phyloP scores from a whole-genome alignment of 192 early-diverging fungal genomes.

The Coemansia sp. region DNA sequence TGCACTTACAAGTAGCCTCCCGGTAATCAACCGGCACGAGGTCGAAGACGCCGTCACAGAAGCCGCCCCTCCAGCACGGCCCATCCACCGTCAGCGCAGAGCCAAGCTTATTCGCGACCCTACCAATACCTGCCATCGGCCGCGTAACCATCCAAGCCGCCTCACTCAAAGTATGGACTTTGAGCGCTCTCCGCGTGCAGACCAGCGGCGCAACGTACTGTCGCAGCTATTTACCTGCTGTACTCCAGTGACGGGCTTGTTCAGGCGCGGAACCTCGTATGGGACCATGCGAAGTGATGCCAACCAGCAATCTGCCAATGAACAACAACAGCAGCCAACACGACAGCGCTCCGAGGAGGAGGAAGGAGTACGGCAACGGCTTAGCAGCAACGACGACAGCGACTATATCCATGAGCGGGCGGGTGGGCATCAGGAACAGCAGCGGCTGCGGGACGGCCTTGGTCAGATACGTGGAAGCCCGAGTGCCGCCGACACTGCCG shows the following conservation, averaged over 20 bases:
- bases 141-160: slow-evolving; percentile 27
- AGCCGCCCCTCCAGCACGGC: slow-evolving; percentile 2
- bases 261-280: slow-evolving; percentile 44
- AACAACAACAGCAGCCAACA: not conserved
- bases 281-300: slow-evolving; percentile 47
- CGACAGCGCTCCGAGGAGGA: slow-evolving; percentile 1
- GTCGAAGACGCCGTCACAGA: slow-evolving; percentile 28
- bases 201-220: slow-evolving; percentile 28
- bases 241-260: slow-evolving; percentile 41
- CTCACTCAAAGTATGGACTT: slow-evolving; percentile 52
- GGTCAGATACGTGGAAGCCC: slow-evolving; percentile 12
- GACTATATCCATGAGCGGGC: slow-evolving; percentile 8
- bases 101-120: slow-evolving; percentile 52
- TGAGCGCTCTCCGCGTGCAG: slow-evolving; percentile 33
- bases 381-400: slow-evolving; percentile 16
- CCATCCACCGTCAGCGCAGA: slow-evolving; percentile 24
- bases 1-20: slow-evolving; percentile 22
- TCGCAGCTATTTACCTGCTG: slow-evolving; percentile 50
- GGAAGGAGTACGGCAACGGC: slow-evolving; percentile 1
- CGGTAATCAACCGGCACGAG: slow-evolving; percentile 29
- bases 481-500: slow-evolving; percentile 38
- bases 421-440: slow-evolving; percentile 1
- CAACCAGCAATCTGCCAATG: slow-evolving; percentile 4
- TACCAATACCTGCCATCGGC: slow-evolving; percentile 46
- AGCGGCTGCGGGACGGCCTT: slow-evolving; percentile 1